phyloP scores from a whole-genome alignment of 1,284 basidiomycete species.

The Apiotrichum porosum region DNA sequence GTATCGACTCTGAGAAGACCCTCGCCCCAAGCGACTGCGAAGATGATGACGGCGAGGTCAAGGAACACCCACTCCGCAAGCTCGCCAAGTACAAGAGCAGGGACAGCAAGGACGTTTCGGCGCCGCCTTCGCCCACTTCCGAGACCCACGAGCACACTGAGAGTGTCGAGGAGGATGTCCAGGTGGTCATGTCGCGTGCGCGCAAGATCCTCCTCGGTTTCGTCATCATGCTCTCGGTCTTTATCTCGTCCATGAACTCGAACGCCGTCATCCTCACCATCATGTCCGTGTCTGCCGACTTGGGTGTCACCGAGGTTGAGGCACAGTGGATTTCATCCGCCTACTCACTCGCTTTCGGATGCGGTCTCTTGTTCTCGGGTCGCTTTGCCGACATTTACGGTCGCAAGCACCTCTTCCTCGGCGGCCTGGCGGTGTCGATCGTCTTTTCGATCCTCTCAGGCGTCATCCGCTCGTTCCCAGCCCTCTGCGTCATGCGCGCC shows the following conservation, averaged over 20 bases:
- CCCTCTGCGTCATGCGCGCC: constrained; percentile 24
- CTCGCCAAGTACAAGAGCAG: constrained; percentile 1
- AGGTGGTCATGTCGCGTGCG: background rate
- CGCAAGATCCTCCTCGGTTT: constrained; percentile 18
- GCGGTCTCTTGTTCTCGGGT: constrained; percentile 46
- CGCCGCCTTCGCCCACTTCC: background rate
- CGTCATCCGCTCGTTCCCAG: constrained; percentile 14
- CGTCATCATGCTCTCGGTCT: constrained; percentile 23
- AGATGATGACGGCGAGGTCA: background rate
- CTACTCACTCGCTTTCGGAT: constrained; percentile 45
- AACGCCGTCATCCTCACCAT: constrained; percentile 30
- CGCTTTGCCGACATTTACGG: constrained; percentile 47
- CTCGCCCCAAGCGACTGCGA: background rate
- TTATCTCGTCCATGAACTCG: constrained; percentile 16
- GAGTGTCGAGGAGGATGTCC: background rate
- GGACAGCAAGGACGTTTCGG: background rate
- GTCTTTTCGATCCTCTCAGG: constrained; percentile 22
- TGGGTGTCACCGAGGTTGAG: constrained; percentile 30
- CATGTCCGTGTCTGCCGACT: constrained; percentile 40
- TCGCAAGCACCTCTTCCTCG: constrained; percentile 38
- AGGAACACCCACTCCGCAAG: background rate
- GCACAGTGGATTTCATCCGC: constrained; percentile 47
- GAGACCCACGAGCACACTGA: background rate
- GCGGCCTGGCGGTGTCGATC: constrained; percentile 22
- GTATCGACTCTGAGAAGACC: constrained; percentile 19